Percentiles rank a stretch among this genome's conserved stretches.
phyloP scores from a whole-genome alignment of 306 rosid genomes.

The Leucaena leucocephala region DNA sequence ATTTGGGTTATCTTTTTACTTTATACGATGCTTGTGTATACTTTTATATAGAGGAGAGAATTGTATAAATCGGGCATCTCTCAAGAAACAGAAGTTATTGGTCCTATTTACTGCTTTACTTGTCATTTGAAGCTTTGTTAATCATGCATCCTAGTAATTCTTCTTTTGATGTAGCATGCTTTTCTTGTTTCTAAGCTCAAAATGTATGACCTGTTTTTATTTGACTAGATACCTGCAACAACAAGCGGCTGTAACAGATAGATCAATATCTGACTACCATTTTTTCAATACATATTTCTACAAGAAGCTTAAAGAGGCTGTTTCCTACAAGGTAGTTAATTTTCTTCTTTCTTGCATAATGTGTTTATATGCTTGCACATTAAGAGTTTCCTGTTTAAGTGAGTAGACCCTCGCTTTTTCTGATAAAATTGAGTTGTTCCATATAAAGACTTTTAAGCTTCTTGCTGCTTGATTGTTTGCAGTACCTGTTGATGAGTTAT shows the following conservation, averaged over 20 bases:
- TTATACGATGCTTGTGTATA: not conserved
- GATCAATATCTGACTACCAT: slow-evolving; percentile 63
- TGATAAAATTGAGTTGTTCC: slow-evolving; percentile 14
- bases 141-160: slow-evolving; percentile 3
- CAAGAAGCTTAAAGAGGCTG: slow-evolving; percentile 89
- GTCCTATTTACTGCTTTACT: not conserved
- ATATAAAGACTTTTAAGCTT: slow-evolving; percentile 12
- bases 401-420: not conserved
- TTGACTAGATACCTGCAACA: slow-evolving; percentile 77
- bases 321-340: slow-evolving; percentile 69
- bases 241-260: slow-evolving; percentile 59
- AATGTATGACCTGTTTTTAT: slow-evolving; percentile 25
- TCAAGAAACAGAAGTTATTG: not conserved
- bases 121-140: slow-evolving; percentile 24
- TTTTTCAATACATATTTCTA: slow-evolving; percentile 93
- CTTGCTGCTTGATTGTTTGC: slow-evolving; percentile 8
- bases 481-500: not conserved
- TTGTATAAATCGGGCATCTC: not conserved
- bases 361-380: slow-evolving; percentile 20
- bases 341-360: slow-evolving; percentile 31
- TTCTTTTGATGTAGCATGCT: slow-evolving; percentile 26
- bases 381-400: slow-evolving; percentile 12
- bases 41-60: not conserved
- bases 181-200: slow-evolving; percentile 23
- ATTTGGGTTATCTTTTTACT: not conserved